These are phyloP conservation scores for Hanseniaspora mollemarum DNA, from an alignment of 805 yeast species.

Conservation along the genomic window DNA sequence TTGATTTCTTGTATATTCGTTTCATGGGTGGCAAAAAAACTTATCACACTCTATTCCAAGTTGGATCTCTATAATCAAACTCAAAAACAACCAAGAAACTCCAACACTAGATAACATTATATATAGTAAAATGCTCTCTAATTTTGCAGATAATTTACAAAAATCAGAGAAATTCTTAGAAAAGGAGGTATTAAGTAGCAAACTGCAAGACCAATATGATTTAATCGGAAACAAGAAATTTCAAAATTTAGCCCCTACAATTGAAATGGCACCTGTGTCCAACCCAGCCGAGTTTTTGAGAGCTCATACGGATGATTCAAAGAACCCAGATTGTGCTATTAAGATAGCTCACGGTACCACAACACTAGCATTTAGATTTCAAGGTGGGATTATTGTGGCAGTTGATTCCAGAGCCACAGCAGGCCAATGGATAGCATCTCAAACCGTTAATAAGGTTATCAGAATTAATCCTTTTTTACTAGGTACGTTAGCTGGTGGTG, in stretches of 20 bases:
- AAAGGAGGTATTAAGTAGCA: constrained; percentile 12
- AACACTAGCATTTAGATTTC: constrained; percentile 87
- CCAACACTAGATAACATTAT: background rate
- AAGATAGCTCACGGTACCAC: constrained; percentile 99
- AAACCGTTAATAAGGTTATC: constrained; percentile 92
- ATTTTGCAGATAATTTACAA: constrained; percentile 28
- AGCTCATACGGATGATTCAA: constrained; percentile 94
- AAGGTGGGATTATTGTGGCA: constrained; percentile 91
- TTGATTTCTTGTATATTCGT: background rate
- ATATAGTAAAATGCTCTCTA: constrained; percentile 17
- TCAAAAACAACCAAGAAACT: background rate
- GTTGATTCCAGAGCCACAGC: constrained; percentile 98
- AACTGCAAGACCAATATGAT: constrained; percentile 24
- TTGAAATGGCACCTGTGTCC: constrained; percentile 70
- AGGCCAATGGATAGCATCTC: constrained; percentile 96
- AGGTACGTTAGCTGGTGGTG: constrained; percentile 99
- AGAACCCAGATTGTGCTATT: constrained; percentile 87
- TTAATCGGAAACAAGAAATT: constrained; percentile 27
- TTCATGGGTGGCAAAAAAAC: background rate
- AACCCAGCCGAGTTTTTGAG: constrained; percentile 85
- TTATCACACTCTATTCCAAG: background rate
- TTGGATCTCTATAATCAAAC: background rate
- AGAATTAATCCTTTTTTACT: constrained; percentile 88
- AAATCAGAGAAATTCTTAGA: constrained; percentile 16
- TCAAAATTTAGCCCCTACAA: constrained; percentile 41